Percentiles rank a stretch among this genome's conserved stretches.
These are phyloP conservation scores for Penicillium malachiteum DNA, from an alignment of 495 filamentous ascomycete genomes.

Conservation along the genomic window DNA sequence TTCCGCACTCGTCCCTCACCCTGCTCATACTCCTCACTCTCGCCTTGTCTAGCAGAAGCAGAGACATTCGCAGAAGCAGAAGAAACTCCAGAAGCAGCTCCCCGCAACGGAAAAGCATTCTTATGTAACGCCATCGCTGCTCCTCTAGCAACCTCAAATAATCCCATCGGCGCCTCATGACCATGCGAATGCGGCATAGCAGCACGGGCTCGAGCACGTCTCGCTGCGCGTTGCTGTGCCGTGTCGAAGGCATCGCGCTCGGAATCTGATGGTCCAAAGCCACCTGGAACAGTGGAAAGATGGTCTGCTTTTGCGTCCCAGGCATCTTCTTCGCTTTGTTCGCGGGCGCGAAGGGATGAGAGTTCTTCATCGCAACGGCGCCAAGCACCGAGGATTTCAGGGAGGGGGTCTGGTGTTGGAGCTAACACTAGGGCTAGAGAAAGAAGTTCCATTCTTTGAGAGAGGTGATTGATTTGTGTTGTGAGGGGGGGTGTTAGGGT, in stretches of 20 bases:
- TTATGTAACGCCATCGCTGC: slow-evolving; percentile 72
- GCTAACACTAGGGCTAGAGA: slow-evolving; percentile 80
- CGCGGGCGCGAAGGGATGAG: slow-evolving; percentile 62
- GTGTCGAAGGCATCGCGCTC: slow-evolving; percentile 49
- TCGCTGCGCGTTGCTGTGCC: slow-evolving; percentile 33
- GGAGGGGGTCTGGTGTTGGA: slow-evolving; percentile 66
- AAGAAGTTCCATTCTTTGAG: slow-evolving; percentile 86
- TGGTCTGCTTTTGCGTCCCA: slow-evolving; percentile 68
- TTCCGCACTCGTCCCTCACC: slow-evolving; percentile 61
- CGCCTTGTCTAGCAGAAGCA: slow-evolving; percentile 14
- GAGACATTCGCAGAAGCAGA: slow-evolving; percentile 1
- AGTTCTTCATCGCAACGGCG: slow-evolving; percentile 87
- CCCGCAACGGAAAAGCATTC: slow-evolving; percentile 57
- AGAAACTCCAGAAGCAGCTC: slow-evolving; percentile 12
- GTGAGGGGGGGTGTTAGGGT: slow-evolving; percentile 28
- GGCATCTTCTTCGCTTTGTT: slow-evolving; percentile 70
- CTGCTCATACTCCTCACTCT: slow-evolving; percentile 27
- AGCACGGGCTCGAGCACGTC: slow-evolving; percentile 39
- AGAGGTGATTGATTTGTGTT: slow-evolving; percentile 43
- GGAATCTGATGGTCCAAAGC: slow-evolving; percentile 52
- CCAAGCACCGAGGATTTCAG: slow-evolving; percentile 83
- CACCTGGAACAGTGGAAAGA: slow-evolving; percentile 60
- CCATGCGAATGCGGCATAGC: slow-evolving; percentile 31
- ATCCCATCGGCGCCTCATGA: slow-evolving; percentile 86
- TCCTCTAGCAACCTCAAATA: slow-evolving; percentile 88